Evolutionary conservation across 805 yeast species (phyloP).

Genomic region (Saccharomyces paradoxus): DNA sequence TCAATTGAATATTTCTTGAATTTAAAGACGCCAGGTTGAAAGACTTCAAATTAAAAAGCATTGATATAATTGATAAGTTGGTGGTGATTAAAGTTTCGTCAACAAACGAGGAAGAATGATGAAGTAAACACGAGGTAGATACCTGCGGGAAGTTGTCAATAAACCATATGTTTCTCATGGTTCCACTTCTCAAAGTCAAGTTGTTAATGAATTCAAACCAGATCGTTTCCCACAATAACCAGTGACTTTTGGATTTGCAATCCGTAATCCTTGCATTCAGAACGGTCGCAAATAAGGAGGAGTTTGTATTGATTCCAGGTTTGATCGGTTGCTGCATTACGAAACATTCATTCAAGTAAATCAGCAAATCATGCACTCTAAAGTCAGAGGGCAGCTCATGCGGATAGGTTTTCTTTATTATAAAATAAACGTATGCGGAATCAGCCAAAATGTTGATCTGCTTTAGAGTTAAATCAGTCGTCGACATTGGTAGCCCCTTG

Average conservation of each 20-base stretch:
- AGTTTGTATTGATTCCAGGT: not conserved
- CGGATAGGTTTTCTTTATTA: not conserved
- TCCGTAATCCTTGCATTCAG: not conserved
- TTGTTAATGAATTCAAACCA: slow-evolving; percentile 22
- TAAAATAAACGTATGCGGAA: not conserved
- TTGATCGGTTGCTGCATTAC: not conserved
- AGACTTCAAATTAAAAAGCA: not conserved
- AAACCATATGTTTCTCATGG: slow-evolving; percentile 4
- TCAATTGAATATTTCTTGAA: slow-evolving; percentile 8
- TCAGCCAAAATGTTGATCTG: not conserved
- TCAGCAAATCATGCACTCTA: not conserved
- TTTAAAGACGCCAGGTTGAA: not conserved
- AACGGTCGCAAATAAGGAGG: not conserved
- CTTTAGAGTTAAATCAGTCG: not conserved
- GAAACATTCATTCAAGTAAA: not conserved
- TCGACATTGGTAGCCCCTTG: not conserved
- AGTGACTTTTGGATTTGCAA: slow-evolving; percentile 11
- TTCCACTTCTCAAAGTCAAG: slow-evolving; percentile 5
- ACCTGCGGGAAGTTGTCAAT: slow-evolving; percentile 7
- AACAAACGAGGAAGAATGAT: not conserved
- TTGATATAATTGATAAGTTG: not conserved
- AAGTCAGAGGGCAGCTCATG: not conserved
- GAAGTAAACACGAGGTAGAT: not conserved
- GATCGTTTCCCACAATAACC: slow-evolving; percentile 20
- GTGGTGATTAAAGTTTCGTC: not conserved